A percentile compares a stretch with the other conserved stretches of the same genome.
Evolutionary conservation across 164 flowering plant species (phyloP).

Genomic region (Chimonanthus praecox): DNA sequence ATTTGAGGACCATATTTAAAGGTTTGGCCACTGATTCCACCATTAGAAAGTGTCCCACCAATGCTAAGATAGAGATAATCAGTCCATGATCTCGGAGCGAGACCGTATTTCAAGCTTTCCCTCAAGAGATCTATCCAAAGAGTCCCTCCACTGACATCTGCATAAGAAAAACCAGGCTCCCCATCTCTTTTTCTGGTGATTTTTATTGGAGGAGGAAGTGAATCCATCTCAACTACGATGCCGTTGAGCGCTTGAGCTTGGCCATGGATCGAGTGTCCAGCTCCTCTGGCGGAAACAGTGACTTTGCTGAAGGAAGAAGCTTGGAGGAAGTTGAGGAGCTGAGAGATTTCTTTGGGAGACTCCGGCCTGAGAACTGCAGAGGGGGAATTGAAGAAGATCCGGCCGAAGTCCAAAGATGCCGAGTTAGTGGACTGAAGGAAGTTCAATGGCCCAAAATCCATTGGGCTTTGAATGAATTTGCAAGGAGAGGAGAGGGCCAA

Average conservation of each 20-base stretch:
- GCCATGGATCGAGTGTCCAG: conserved; percentile 39
- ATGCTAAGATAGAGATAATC: conserved; percentile 37
- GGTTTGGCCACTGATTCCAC: conserved; percentile 49
- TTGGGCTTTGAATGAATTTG: conserved; percentile 32
- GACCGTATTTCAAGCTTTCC: conserved; percentile 25
- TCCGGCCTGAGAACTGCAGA: conserved; percentile 27
- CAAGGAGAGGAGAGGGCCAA: conserved; percentile 24
- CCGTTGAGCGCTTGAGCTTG: conserved; percentile 38
- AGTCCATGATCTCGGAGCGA: conserved; percentile 47
- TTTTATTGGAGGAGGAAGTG: conserved; percentile 22
- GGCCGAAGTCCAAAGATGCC: conserved; percentile 29
- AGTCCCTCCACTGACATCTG: conserved; percentile 39
- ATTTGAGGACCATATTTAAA: conserved; percentile 46
- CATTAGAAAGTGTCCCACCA: conserved; percentile 50
- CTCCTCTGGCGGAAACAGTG: conserved; percentile 35
- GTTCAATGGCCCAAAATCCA: conserved; percentile 27
- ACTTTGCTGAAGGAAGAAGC: conserved; percentile 23
- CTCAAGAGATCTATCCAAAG: conserved; percentile 38
- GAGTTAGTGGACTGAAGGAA: conserved; percentile 22
- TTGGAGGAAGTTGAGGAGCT: conserved; percentile 19
- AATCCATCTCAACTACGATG: conserved; percentile 35
- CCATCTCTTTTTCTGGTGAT: conserved; percentile 13
- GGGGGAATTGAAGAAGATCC: conserved; percentile 27
- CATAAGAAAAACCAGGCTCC: conserved; percentile 21
- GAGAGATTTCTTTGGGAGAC: conserved; percentile 28